These are phyloP conservation scores for Paraconiothyrium sp. DNA, from an alignment of 2,329 filamentous ascomycete species.

Conservation along the genomic window DNA sequence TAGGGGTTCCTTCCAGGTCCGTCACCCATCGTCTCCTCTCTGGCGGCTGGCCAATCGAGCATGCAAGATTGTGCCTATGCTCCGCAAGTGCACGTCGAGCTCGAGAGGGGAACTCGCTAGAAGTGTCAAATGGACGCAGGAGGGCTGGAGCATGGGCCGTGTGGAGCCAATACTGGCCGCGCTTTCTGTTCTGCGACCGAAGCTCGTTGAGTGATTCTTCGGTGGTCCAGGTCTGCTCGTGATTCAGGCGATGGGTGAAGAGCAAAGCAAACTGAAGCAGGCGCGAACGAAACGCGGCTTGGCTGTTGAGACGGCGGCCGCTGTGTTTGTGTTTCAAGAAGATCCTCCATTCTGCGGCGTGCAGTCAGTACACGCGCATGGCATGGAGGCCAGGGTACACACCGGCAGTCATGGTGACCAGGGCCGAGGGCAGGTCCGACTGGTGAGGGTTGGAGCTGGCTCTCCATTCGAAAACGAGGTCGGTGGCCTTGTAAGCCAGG, in stretches of 20 bases:
- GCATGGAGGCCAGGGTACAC: slow-evolving; percentile 16
- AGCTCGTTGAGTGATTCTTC: slow-evolving; percentile 46
- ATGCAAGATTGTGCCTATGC: slow-evolving; percentile 38
- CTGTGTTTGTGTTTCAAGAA: slow-evolving; percentile 55
- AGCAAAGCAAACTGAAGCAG: slow-evolving; percentile 59
- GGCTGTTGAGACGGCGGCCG: slow-evolving; percentile 44
- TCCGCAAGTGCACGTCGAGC: slow-evolving; percentile 38
- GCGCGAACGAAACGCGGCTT: slow-evolving; percentile 59
- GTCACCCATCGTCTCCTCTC: slow-evolving; percentile 37
- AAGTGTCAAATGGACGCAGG: slow-evolving; percentile 33
- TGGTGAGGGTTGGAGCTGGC: slow-evolving; percentile 39
- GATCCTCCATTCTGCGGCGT: slow-evolving; percentile 51
- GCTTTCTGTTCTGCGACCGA: slow-evolving; percentile 47
- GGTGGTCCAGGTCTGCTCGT: slow-evolving; percentile 50
- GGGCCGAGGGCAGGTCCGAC: slow-evolving; percentile 43
- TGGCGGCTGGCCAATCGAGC: slow-evolving; percentile 36
- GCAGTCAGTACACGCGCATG: slow-evolving; percentile 18
- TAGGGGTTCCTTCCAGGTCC: slow-evolving; percentile 50
- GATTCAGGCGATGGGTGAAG: slow-evolving; percentile 55
- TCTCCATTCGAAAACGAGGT: slow-evolving; percentile 52
- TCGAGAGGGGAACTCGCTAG: slow-evolving; percentile 39
- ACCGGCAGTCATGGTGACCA: slow-evolving; percentile 47
- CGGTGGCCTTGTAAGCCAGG: slow-evolving; percentile 58
- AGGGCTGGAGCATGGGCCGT: slow-evolving; percentile 35
- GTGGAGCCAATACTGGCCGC: slow-evolving; percentile 40